These are phyloP conservation scores for Isabelozyma pseudorhagii DNA, from an alignment of 805 yeast genomes.

Conservation along the genomic window DNA sequence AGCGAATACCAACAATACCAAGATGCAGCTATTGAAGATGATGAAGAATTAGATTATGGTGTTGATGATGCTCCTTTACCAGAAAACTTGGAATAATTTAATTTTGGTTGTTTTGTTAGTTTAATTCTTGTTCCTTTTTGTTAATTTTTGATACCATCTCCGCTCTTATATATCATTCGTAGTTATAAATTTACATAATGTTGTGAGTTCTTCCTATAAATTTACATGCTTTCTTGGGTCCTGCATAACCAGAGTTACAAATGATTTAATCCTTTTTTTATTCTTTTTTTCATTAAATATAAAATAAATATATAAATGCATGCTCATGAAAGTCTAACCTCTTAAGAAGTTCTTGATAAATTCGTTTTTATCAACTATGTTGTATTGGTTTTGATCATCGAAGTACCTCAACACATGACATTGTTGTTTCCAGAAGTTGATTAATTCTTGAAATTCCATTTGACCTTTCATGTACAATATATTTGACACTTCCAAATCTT, in stretches of 20 bases:
- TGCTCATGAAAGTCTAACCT: slow-evolving; percentile 28
- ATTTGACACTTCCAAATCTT: slow-evolving; percentile 62
- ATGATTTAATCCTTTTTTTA: background rate
- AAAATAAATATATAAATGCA: background rate
- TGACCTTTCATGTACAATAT: slow-evolving; percentile 77
- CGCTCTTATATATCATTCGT: background rate
- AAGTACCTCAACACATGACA: slow-evolving; percentile 82
- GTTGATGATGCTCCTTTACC: slow-evolving; percentile 63
- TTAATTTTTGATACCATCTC: background rate
- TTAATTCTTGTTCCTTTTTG: background rate
- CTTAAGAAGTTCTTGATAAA: slow-evolving; percentile 74
- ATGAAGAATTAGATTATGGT: slow-evolving; percentile 62
- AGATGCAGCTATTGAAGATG: slow-evolving; percentile 75
- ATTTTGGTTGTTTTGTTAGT: slow-evolving; percentile 1
- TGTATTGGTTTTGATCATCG: slow-evolving; percentile 59
- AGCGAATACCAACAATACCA: slow-evolving; percentile 91
- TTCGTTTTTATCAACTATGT: slow-evolving; percentile 52
- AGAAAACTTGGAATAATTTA: slow-evolving; percentile 40
- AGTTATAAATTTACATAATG: background rate
- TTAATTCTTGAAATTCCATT: slow-evolving; percentile 86
- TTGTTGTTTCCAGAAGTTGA: slow-evolving; percentile 88
- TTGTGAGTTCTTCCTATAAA: no score
- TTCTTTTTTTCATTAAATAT: background rate
- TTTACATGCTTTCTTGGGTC: no score
- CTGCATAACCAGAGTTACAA: background rate